Base-by-base conservation (phyloP, 192 early-diverging fungal genomes). In the Podila epigama region DNA sequence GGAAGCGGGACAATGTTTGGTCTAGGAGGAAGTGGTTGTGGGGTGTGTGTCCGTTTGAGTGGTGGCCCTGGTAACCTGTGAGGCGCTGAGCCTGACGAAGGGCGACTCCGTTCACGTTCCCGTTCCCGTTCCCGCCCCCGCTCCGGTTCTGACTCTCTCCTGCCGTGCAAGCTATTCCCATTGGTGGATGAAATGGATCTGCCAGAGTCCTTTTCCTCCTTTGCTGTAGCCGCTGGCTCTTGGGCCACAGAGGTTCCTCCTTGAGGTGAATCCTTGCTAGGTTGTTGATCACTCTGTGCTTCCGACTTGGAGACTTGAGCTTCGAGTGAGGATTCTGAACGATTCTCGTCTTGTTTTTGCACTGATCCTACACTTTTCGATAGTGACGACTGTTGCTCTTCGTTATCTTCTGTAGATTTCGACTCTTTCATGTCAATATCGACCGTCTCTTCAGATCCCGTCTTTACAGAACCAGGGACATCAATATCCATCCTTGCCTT, bases 1-100 rank as follows among this genome's bases (percentile, higher is more conserved):
- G 73, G 73, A 32, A 77, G 29, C n/a, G 73, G 66, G 6, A 77
- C 71, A 60, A 75, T 51, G n/a, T 28, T 60, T 13, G 73, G 73
- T 7, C 73, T 60, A 7, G 65, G 73, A 31, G 73, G 73, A 6
- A 77, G 40, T 1, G 73, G 73, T 31, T 63, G 10, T 20, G 58
- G 66, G 8, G 63, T 66, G 16, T 77, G 73, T 20, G 52, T 32
- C 29, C 73, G 60, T 55, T 68, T 77, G 28, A 29, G 25, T 12
- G 11, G 25, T 27, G 37, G 39, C 1, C 40, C 5, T 27, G 58
- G 34, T 51, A 6, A 22, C 16, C 33, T 9, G 20, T 58, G 33
- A 22, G 18, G 25, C 10, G 33, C 25, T 5, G 29, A 25, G 20
- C 58, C 52, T 13, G 29, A 54, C 25, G 52, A 54, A 13, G 52